Conservation (phyloP, 352 stramenopile species). For the Phytophthora hybrid region DNA sequence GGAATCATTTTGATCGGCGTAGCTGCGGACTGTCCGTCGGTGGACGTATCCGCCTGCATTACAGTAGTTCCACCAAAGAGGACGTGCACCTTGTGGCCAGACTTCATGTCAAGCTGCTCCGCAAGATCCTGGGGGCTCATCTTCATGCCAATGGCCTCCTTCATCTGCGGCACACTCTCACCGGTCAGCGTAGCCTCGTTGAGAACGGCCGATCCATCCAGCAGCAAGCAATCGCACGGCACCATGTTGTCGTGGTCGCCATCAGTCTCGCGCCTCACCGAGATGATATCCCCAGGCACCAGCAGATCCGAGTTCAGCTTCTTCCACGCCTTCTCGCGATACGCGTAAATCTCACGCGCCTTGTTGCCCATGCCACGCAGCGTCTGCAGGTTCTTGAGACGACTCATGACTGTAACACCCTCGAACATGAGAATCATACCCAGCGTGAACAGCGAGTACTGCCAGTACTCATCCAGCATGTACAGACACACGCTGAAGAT, state of each 20-base stretch:
- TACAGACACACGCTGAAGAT: constrained; percentile 98
- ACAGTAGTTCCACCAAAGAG: constrained; percentile 95
- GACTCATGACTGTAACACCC: constrained; percentile 94
- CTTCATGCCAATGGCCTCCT: constrained; percentile 91
- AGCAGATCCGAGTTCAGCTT: constrained; percentile 86
- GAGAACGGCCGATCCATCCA: constrained; percentile 95
- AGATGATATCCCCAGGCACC: constrained; percentile 95
- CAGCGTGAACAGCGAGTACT: constrained; percentile 99
- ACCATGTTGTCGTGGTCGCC: constrained; percentile 87
- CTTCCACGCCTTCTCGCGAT: constrained; percentile 88
- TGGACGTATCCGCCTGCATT: constrained; percentile 82
- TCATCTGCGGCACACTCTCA: constrained; percentile 98
- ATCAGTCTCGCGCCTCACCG: constrained; percentile 90
- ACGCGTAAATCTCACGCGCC: constrained; percentile 90
- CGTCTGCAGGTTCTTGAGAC: constrained; percentile 95
- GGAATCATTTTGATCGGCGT: constrained; percentile 58
- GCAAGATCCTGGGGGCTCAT: constrained; percentile 80
- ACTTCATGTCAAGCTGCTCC: constrained; percentile 88
- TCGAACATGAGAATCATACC: constrained; percentile 99
- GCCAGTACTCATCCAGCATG: constrained; percentile 99
- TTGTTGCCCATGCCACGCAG: constrained; percentile 95
- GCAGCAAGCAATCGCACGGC: constrained; percentile 96
- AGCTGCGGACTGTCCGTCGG: constrained; percentile 23
- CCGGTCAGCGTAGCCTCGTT: constrained; percentile 99
- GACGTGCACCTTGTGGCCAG: constrained; percentile 89